Evolutionary conservation across 2,329 filamentous ascomycete genomes (phyloP).

Genomic region (Monascus ruber): DNA sequence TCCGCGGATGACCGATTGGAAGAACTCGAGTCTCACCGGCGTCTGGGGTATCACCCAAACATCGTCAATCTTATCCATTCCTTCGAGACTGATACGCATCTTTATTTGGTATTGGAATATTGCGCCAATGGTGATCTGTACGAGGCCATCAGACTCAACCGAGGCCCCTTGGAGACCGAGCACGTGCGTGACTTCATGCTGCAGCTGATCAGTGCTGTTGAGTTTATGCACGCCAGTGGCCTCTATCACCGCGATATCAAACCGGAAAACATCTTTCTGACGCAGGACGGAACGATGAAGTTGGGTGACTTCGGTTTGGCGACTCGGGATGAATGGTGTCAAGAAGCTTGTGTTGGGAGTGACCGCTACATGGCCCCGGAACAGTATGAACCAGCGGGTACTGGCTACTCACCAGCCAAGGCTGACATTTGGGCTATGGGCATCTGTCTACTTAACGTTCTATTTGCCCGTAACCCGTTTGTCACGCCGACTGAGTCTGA

Average conservation of each 20-base stretch:
- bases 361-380: constrained; percentile 99
- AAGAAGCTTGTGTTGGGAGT: constrained; percentile 87
- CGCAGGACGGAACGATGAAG: constrained; percentile 78
- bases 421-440: constrained; percentile 97
- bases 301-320: constrained; percentile 93
- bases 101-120: constrained; percentile 89
- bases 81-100: constrained; percentile 83
- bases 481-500: constrained; percentile 83
- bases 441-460: constrained; percentile 88
- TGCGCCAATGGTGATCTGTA: constrained; percentile 93
- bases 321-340: constrained; percentile 79
- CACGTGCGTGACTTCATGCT: constrained; percentile 97
- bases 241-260: constrained; percentile 98
- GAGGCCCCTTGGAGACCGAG: constrained; percentile 84
- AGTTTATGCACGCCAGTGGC: constrained; percentile 80
- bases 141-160: constrained; percentile 83
- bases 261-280: constrained; percentile 97
- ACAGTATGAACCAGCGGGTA: constrained; percentile 80
- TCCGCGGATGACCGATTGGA: constrained; percentile 62
- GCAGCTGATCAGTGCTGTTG: constrained; percentile 77
- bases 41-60: constrained; percentile 70
- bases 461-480: constrained; percentile 96
- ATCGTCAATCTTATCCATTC: constrained; percentile 86
- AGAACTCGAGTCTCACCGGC: constrained; percentile 59
- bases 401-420: constrained; percentile 82